Percentiles rank a stretch among this genome's conserved stretches.
These are phyloP conservation scores for Botrytis sinoallii DNA, from an alignment of 2,329 filamentous ascomycete genomes.

Conservation along the genomic window DNA sequence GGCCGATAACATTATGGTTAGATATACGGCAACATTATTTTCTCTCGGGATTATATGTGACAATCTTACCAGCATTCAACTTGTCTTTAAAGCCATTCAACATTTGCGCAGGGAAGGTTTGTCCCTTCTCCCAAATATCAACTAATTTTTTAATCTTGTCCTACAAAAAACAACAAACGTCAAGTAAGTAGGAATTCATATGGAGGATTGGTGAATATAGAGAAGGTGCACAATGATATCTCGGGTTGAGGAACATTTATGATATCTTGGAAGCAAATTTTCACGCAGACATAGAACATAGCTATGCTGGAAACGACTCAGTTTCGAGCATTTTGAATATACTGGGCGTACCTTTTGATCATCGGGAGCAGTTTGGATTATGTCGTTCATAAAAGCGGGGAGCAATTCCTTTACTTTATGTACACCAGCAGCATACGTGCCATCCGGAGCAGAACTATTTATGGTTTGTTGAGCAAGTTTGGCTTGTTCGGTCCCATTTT, in stretches of 20 bases:
- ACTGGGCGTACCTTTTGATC: constrained; percentile 90
- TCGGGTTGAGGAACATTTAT: constrained; percentile 22
- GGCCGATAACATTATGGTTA: constrained; percentile 40
- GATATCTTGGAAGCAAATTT: constrained; percentile 28
- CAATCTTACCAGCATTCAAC: constrained; percentile 65
- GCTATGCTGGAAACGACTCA: constrained; percentile 24
- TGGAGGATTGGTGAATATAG: constrained; percentile 14
- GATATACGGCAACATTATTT: constrained; percentile 28
- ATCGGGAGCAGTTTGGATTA: constrained; percentile 79
- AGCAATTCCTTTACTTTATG: constrained; percentile 95
- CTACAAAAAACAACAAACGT: constrained; percentile 53
- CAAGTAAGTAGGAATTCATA: constrained; percentile 47
- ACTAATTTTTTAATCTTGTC: constrained; percentile 94
- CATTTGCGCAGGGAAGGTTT: constrained; percentile 81
- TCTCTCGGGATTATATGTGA: constrained; percentile 25
- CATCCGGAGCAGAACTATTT: constrained; percentile 77
- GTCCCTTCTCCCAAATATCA: constrained; percentile 96
- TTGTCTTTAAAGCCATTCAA: constrained; percentile 80
- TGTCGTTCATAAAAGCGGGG: constrained; percentile 92
- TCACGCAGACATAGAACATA: constrained; percentile 23
- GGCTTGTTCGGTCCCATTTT: constrained; percentile 96
- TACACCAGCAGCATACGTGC: constrained; percentile 91
- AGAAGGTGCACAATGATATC: constrained; percentile 16
- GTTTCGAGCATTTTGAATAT: constrained; percentile 29
- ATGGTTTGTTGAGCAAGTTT: constrained; percentile 80